These are phyloP conservation scores for Dalbergia cultrata DNA, from an alignment of 306 rosid species.

Conservation along the genomic window DNA sequence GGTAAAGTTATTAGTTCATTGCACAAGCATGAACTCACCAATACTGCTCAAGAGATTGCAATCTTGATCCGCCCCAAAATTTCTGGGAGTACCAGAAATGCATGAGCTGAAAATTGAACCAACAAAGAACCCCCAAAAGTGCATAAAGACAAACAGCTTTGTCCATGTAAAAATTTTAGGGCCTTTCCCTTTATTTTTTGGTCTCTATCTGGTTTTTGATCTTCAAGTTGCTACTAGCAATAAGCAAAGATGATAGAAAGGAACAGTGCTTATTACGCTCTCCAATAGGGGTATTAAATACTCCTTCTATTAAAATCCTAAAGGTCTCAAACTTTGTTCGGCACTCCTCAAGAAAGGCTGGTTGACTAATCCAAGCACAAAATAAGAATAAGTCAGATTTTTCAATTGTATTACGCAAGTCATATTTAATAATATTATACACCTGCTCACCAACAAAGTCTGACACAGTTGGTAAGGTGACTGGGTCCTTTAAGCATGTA, in stretches of 20 bases:
- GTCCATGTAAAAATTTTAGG: constrained; percentile 19
- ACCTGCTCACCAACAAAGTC: constrained; percentile 3
- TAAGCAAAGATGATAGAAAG: neutral
- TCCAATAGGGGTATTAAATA: neutral
- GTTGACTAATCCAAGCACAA: constrained; percentile 20
- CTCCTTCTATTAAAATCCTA: constrained; percentile 6
- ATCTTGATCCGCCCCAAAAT: constrained; percentile 15
- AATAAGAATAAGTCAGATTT: neutral
- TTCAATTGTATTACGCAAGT: constrained; percentile 30
- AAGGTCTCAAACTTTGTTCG: constrained; percentile 22
- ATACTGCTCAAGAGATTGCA: constrained; percentile 23
- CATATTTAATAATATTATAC: neutral
- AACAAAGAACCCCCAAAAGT: constrained; percentile 43
- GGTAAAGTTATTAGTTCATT: neutral
- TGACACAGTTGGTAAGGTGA: too few relatives aligned
- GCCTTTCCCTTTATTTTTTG: neutral
- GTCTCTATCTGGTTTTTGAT: neutral
- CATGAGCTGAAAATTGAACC: constrained; percentile 44
- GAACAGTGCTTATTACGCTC: constrained; percentile 15
- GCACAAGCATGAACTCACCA: constrained; percentile 25
- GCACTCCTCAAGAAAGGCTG: constrained; percentile 9
- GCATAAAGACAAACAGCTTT: constrained; percentile 38
- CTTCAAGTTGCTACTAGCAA: neutral
- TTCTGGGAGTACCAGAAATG: constrained; percentile 29
- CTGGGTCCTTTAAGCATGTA: too few relatives aligned